phyloP scores from a whole-genome alignment of 2,329 filamentous ascomycete genomes.

The Stemphylium beticola region DNA sequence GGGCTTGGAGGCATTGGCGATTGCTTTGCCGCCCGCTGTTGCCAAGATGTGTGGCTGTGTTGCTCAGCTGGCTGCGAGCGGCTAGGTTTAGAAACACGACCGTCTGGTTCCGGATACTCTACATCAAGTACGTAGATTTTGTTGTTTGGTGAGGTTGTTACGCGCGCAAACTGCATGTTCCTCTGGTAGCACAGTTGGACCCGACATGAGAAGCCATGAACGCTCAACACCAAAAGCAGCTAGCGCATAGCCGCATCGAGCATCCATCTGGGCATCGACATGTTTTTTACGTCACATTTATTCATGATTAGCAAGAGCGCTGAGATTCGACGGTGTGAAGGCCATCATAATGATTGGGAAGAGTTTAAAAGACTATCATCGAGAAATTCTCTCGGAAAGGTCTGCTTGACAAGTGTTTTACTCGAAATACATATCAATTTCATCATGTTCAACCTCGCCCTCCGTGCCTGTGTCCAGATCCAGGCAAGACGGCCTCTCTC shows the following conservation, averaged over 20 bases:
- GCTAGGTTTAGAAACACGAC: background rate
- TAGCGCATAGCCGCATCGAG: background rate
- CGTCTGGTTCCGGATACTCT: background rate
- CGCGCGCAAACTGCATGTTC: background rate
- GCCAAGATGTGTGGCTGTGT: conserved; percentile 1
- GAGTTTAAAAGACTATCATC: background rate
- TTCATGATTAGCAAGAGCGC: background rate
- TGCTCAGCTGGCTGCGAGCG: background rate
- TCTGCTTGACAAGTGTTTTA: no score
- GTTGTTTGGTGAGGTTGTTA: background rate
- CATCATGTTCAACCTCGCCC: no score
- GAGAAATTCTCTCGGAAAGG: background rate
- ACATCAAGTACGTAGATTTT: background rate
- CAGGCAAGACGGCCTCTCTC: no score
- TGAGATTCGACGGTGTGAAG: no score
- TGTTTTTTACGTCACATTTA: background rate
- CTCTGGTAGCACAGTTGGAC: background rate
- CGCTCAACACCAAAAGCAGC: background rate
- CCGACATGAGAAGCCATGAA: background rate
- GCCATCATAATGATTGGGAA: no score
- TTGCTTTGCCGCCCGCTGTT: conserved; percentile 1
- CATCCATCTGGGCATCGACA: background rate
- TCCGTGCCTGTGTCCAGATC: no score
- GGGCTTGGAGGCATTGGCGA: background rate
- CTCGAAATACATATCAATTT: no score